phyloP scores from a whole-genome alignment of 306 rosid genomes.

The Comarum palustre region DNA sequence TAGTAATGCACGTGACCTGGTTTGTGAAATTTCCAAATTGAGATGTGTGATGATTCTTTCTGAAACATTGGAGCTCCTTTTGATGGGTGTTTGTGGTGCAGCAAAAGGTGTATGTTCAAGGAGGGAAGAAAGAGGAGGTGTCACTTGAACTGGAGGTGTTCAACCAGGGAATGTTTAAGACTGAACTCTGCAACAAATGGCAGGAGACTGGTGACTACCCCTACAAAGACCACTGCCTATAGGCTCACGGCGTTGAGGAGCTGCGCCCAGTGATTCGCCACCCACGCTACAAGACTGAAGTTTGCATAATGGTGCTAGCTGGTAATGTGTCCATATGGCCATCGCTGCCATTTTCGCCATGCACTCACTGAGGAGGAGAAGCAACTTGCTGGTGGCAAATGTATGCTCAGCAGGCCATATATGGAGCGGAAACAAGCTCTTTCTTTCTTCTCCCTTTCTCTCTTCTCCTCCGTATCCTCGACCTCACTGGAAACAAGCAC shows the following conservation, averaged over 20 bases:
- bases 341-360: constrained; percentile 51
- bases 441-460: no score
- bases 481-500: no score
- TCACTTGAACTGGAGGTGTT: constrained; percentile 41
- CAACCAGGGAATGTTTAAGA: constrained; percentile 46
- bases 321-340: constrained; percentile 50
- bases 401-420: no score
- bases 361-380: constrained; percentile 39
- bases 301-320: constrained; percentile 46
- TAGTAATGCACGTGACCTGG: not conserved
- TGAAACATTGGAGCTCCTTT: not conserved
- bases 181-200: constrained; percentile 56
- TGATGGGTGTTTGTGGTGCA: constrained; percentile 14
- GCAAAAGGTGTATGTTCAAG: constrained; percentile 37
- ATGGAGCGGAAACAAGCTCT: no score
- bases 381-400: constrained; percentile 4
- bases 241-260: constrained; percentile 45
- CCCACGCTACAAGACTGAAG: constrained; percentile 53
- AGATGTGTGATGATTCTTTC: not conserved
- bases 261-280: constrained; percentile 53
- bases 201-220: constrained; percentile 47
- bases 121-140: constrained; percentile 30
- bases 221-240: constrained; percentile 44
- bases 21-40: not conserved
- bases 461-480: no score